Evolutionary conservation across 1,284 basidiomycete species (phyloP), one percentile per base, ranked within the genome.

Genomic region (Malassezia sp.): DNA sequence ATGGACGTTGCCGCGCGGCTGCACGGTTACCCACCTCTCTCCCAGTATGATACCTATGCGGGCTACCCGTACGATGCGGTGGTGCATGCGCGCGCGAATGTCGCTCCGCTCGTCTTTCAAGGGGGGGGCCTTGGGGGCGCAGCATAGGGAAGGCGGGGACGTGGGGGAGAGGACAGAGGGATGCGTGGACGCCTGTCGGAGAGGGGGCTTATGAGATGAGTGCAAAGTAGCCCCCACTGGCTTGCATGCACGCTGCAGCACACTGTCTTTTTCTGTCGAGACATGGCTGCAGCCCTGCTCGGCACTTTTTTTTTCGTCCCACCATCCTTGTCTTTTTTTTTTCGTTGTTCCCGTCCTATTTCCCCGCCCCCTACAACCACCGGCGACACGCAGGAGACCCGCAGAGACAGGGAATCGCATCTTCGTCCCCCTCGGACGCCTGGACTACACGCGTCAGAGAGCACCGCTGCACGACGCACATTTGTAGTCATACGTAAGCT

Each of bases 361-460:
- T n/a, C n/a, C n/a, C n/a, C n/a, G n/a, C n/a, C n/a, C n/a, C n/a
- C 37, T 52, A 68, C 45, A 68, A 48, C 41, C 56, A 66, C 5
- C 61, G 29, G 15, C 67, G 52, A 29, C 73, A 74, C 14, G 67
- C 65, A 2, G 61, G 46, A 10, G 68, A 69, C 21, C 73, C 73
- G 56, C 73, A 74, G 12, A 74, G 59, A 54, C 73, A 74, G 11
- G 70, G 60, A 29, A 74, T 73, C 14, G 63, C 61, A 42, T 69
- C 64, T 27, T 65, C 67, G 27, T 64, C 67, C 30, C 63, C 61
- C 1, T 49, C 62, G n/a, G 54, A 48, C 5, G 54, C 51, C 43
- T 69, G 68, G 47, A 71, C 43, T 45, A 29, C 11, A 15, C 4
- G n/a, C n/a, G 43, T 45, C 12, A 45, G 42, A 33, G 10, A 17